phyloP scores from a whole-genome alignment of 1,284 basidiomycete genomes.

The Moesziomyces globuligerus region DNA sequence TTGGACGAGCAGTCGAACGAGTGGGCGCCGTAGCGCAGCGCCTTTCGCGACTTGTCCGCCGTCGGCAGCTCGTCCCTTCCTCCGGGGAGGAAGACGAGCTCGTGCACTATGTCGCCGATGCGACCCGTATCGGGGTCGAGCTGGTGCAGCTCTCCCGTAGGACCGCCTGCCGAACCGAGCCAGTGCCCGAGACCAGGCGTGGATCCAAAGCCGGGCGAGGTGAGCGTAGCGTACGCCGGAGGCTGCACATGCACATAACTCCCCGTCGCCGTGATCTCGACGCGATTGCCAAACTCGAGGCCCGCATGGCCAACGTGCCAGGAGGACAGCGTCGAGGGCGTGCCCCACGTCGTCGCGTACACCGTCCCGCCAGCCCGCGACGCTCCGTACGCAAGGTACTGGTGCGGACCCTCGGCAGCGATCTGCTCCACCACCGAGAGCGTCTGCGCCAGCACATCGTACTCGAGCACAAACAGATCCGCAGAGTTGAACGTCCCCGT shows the following conservation, averaged over 20 bases:
- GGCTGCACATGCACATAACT: slow-evolving; percentile 58
- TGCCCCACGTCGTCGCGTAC: slow-evolving; percentile 61
- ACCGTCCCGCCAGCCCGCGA: slow-evolving; percentile 14
- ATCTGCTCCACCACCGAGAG: slow-evolving; percentile 32
- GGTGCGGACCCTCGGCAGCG: slow-evolving; percentile 48
- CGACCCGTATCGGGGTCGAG: slow-evolving; percentile 38
- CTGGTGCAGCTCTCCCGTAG: slow-evolving; percentile 58
- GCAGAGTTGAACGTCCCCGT: slow-evolving; percentile 59
- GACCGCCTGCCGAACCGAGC: slow-evolving; percentile 58
- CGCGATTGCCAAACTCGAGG: slow-evolving; percentile 15
- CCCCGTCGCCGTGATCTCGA: slow-evolving; percentile 49
- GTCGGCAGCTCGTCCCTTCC: slow-evolving; percentile 24
- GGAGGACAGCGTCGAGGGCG: slow-evolving; percentile 28
- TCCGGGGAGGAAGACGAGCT: slow-evolving; percentile 50
- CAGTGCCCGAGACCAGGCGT: slow-evolving; percentile 18
- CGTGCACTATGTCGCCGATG: slow-evolving; percentile 37
- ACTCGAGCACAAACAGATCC: slow-evolving; percentile 50
- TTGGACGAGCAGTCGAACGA: slow-evolving; percentile 40
- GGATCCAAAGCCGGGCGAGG: slow-evolving; percentile 45
- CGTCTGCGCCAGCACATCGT: slow-evolving; percentile 30
- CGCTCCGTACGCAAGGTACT: slow-evolving; percentile 48
- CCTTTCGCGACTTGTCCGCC: slow-evolving; percentile 55
- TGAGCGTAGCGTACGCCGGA: slow-evolving; percentile 29
- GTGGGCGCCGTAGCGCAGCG: slow-evolving; percentile 55
- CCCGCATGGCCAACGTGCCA: slow-evolving; percentile 41